Evolutionary conservation across 2,329 filamentous ascomycete genomes (phyloP).

Genomic region (Dactylellina drechsleri): DNA sequence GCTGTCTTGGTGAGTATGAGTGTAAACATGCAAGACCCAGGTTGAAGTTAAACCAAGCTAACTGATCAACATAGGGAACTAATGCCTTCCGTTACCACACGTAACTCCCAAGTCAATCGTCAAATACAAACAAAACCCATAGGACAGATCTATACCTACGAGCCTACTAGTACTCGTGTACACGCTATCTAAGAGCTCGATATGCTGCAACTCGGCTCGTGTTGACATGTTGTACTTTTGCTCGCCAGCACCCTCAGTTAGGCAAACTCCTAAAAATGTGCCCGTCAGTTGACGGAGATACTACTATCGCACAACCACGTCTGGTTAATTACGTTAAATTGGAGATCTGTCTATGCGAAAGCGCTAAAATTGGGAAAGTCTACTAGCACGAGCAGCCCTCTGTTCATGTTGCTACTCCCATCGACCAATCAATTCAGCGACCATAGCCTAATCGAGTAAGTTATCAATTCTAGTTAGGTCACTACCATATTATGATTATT

Average conservation of each 20-base stretch:
- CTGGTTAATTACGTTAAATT: constrained; percentile 5
- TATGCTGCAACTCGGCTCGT: constrained; percentile 33
- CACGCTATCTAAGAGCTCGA: neutral
- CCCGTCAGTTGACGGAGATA: constrained; percentile 19
- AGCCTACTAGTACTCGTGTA: neutral
- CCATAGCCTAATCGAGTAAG: too few species aligned
- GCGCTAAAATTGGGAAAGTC: constrained; percentile 17
- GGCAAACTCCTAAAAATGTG: constrained; percentile 15
- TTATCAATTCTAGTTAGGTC: too few species aligned
- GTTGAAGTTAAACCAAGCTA: too few species aligned
- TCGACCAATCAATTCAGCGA: too few species aligned
- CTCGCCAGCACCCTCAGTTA: constrained; percentile 23
- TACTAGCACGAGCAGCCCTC: neutral
- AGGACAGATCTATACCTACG: constrained; percentile 6
- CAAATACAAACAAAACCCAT: neutral
- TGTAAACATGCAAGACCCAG: too few species aligned
- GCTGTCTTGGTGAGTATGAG: too few species aligned
- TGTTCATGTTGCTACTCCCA: neutral
- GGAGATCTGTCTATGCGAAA: constrained; percentile 21
- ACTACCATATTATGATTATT: too few species aligned
- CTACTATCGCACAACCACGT: constrained; percentile 8
- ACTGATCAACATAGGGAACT: too few species aligned
- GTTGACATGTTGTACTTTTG: constrained; percentile 54
- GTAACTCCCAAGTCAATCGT: neutral
- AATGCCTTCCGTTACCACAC: too few species aligned